These are phyloP conservation scores for rapeseed (Brassica napus) DNA, from an alignment of 345 rosid genomes.

Conservation along the genomic window DNA sequence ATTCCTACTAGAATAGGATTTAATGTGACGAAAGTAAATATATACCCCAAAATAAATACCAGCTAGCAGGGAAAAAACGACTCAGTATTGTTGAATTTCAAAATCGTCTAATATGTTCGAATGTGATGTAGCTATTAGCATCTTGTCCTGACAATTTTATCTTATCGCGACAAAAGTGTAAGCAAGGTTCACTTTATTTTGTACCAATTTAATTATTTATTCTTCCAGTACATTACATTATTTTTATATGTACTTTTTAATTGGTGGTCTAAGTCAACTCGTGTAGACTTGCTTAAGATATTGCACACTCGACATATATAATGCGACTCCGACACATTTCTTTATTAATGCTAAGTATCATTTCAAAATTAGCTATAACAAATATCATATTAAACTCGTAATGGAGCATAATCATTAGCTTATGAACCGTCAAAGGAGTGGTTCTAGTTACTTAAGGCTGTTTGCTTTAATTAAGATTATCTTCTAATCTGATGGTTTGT, in stretches of 20 bases:
- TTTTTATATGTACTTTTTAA: background rate
- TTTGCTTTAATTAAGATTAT: slow-evolving; percentile 30
- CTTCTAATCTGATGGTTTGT: slow-evolving; percentile 22
- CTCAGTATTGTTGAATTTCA: background rate
- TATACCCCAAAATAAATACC: background rate
- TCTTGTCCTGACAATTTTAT: slow-evolving; percentile 16
- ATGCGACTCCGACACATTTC: slow-evolving; percentile 28
- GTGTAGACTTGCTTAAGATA: slow-evolving; percentile 26
- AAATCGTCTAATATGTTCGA: background rate
- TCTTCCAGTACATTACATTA: slow-evolving; percentile 18
- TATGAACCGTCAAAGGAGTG: slow-evolving; percentile 41
- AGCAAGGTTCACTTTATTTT: slow-evolving; percentile 14
- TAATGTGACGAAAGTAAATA: background rate
- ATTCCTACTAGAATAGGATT: no score
- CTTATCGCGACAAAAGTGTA: slow-evolving; percentile 7
- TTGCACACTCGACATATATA: slow-evolving; percentile 13
- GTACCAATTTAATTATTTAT: background rate
- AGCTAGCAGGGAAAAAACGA: background rate
- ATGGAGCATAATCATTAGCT: slow-evolving; percentile 41
- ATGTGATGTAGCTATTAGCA: slow-evolving; percentile 7
- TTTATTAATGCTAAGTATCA: slow-evolving; percentile 18
- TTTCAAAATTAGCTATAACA: slow-evolving; percentile 10
- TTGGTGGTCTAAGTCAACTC: slow-evolving; percentile 29
- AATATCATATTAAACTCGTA: slow-evolving; percentile 27
- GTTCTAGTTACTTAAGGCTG: slow-evolving; percentile 34